A percentile compares a stretch with the other conserved stretches of the same genome.
Conservation (phyloP, 805 yeast species). For the Saturnispora ahearnii region DNA sequence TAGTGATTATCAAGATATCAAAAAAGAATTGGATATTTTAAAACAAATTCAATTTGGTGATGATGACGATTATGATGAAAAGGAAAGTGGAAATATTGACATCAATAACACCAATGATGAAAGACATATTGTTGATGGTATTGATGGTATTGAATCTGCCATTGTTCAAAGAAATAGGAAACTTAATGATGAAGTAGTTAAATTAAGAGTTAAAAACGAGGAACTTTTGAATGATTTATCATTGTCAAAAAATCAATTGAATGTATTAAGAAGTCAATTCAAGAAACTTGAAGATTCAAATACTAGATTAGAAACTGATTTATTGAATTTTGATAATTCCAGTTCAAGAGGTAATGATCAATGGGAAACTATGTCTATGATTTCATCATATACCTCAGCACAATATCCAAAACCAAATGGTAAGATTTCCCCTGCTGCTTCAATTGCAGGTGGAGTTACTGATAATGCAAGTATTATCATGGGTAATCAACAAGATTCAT, state of each 20-base stretch:
- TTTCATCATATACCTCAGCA: constrained; percentile 42
- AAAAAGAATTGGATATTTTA: constrained; percentile 62
- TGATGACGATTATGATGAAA: constrained; percentile 26
- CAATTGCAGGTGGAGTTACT: constrained; percentile 34
- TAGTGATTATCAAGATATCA: constrained; percentile 72
- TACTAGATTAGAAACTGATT: constrained; percentile 54
- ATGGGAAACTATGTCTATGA: constrained; percentile 57
- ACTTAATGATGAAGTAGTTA: constrained; percentile 61
- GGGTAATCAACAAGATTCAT: constrained; percentile 28
- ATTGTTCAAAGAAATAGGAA: constrained; percentile 64
- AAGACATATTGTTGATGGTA: constrained; percentile 29
- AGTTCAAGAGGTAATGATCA: constrained; percentile 29
- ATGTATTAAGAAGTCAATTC: constrained; percentile 30
- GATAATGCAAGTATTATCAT: not conserved
- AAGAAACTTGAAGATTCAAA: constrained; percentile 37
- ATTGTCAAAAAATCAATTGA: constrained; percentile 32
- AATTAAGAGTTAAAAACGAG: constrained; percentile 50
- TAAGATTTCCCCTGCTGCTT: constrained; percentile 43
- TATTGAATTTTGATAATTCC: constrained; percentile 46
- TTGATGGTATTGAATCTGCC: constrained; percentile 32
- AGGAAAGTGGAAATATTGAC: constrained; percentile 25
- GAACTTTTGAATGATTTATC: constrained; percentile 34
- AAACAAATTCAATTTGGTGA: constrained; percentile 68
- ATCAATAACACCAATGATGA: constrained; percentile 2
- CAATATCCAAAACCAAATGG: constrained; percentile 14